Evolutionary conservation across 805 yeast species (phyloP).

Genomic region (Komagataella kurtzmanii): DNA sequence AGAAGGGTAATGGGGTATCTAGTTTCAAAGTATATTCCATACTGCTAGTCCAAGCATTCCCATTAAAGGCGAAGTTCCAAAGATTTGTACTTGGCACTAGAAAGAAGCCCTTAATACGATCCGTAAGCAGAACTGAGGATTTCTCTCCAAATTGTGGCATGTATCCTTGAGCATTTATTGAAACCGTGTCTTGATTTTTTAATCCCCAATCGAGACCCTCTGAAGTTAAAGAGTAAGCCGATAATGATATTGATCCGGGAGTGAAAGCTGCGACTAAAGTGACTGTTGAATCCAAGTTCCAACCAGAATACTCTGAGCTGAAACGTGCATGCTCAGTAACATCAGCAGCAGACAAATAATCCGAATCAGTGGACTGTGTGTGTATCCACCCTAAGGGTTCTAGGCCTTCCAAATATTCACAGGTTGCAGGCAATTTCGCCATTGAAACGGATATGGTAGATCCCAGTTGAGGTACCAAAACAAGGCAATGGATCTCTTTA

Average conservation of each 20-base stretch:
- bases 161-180: conserved; percentile 54
- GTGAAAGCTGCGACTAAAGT: conserved; percentile 59
- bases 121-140: conserved; percentile 64
- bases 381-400: conserved; percentile 94
- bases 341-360: conserved; percentile 56
- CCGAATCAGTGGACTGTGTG: conserved; percentile 59
- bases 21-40: conserved; percentile 48
- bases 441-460: conserved; percentile 38
- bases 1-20: conserved; percentile 73
- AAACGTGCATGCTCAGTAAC: conserved; percentile 43
- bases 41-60: conserved; percentile 67
- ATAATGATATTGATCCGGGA: conserved; percentile 73
- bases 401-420: conserved; percentile 33
- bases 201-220: conserved; percentile 76
- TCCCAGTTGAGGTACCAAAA: conserved; percentile 82
- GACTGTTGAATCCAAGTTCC: conserved; percentile 28
- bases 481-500: conserved; percentile 67
- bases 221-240: conserved; percentile 46
- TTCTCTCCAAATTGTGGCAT: conserved; percentile 41
- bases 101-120: conserved; percentile 66
- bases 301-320: conserved; percentile 19
- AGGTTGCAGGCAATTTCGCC: conserved; percentile 16
- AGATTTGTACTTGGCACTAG: conserved; percentile 71
- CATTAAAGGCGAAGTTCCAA: conserved; percentile 89
- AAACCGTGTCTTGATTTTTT: conserved; percentile 39